Evolutionary conservation across 345 rosid species (phyloP), one percentile per base, ranked within the genome.

Genomic region (Sonneratia alba): DNA sequence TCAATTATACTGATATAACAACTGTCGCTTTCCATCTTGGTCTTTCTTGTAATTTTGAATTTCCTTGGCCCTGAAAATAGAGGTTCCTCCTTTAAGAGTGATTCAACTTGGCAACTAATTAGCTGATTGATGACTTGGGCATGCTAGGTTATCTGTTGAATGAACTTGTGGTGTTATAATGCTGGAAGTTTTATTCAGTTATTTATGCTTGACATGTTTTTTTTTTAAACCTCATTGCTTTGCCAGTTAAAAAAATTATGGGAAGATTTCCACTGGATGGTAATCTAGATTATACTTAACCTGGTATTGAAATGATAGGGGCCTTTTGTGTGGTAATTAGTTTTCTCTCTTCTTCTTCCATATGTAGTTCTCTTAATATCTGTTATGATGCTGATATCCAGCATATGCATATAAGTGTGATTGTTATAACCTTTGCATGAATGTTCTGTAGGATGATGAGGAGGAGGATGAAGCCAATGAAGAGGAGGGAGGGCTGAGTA

Each of bases 401-500:
- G 68, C 42, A 13, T 15, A 24, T 65, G 68, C 42, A 36, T 6
- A 32, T 6, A 32, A 21, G 7, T 47, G 19, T 14, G 57, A 6
- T 43, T 69, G 1, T 68, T 22, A 22, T 10, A 22, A 6, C 8
- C 59, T 9, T 6, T 19, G 53, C 15, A 36, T 32, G 9, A 3
- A 66, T 42, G 27, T 57, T 22, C 47, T 48, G 57, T 53, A 76
- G 67, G 79, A 76, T 67, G 99, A 92, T 61, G 99, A 94, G 0
- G 98, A 93, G 36, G 96, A 91, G 78, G 91, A 87, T 51, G 98
- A 90, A 71, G 81, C 61, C 32, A 74, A 85, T 78, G 96, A 92
- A 71, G 96, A 89, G 77, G 98, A 84, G 63, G 96, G 96, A 70
- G 91, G 93, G 43, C 77, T 95, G 78, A 95, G 99, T 80, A 86